These are phyloP conservation scores for Talaromyces atroroseus DNA, from an alignment of 2,329 filamentous ascomycete genomes.

Conservation along the genomic window DNA sequence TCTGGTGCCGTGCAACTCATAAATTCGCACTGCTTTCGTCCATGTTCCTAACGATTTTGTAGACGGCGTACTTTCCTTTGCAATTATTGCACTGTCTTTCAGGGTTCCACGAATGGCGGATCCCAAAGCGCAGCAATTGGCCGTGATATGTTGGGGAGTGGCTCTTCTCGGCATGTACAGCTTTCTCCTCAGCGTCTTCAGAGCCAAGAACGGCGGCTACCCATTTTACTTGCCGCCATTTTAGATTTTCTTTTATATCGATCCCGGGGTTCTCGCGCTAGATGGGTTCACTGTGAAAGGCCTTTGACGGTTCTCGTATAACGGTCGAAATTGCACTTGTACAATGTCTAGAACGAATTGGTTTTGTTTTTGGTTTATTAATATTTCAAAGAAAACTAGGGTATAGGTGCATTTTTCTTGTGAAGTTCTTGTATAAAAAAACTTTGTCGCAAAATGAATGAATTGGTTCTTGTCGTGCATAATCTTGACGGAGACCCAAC, in stretches of 20 bases:
- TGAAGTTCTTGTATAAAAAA: neutral
- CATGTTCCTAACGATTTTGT: conserved; percentile 13
- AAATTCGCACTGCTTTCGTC: neutral
- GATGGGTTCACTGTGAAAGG: conserved; percentile 16
- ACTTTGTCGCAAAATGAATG: neutral
- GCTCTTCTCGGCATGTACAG: conserved; percentile 82
- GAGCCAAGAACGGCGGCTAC: conserved; percentile 90
- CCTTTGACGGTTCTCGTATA: neutral
- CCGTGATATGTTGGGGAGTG: conserved; percentile 71
- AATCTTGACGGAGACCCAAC: neutral
- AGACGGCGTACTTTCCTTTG: conserved; percentile 81
- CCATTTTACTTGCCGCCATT: conserved; percentile 93
- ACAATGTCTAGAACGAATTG: neutral
- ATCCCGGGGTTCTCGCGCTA: neutral
- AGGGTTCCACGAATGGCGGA: conserved; percentile 88
- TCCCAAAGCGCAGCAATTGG: conserved; percentile 69
- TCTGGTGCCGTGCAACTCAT: neutral
- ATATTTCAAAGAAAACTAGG: neutral
- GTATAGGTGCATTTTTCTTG: neutral
- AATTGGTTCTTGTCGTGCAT: neutral
- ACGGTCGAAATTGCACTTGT: neutral
- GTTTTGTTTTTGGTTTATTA: neutral
- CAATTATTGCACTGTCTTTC: conserved; percentile 81
- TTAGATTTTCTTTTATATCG: conserved; percentile 30
- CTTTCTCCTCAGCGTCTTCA: conserved; percentile 89